Evolutionary conservation across 1,139 yeast genomes (phyloP), one percentile per base, ranked within the genome.

Genomic region (Geotrichum histeridarum): DNA sequence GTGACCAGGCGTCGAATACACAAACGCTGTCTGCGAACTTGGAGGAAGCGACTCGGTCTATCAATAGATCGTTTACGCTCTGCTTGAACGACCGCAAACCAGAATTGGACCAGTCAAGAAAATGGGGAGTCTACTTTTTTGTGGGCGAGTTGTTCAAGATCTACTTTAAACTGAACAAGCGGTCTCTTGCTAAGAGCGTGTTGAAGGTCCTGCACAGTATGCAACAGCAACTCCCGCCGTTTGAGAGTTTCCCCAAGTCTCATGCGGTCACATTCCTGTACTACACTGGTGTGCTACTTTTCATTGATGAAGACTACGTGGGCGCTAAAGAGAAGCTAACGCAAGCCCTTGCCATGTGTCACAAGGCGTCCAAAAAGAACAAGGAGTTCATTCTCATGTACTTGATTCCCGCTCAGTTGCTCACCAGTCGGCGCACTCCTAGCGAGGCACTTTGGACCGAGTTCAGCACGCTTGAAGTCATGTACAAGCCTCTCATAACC

Each of bases 81-180:
- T 86, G 95, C 60, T 73, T 90, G 44, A 88, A 86, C 60, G 97
- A 91, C 69, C 79, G 94, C 59, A 83, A 82, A 56, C 75, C 78
- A 14, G 83, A 80, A 48, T 6, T 42, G 4, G 49, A 47, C 14
- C 51, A 39, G 33, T 53, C 52, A 8, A 44, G 51, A 22, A 76
- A 84, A 60, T 72, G 74, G 61, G 89, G 86, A 53, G 83, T 87
- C 30, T 88, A 86, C 67, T 84, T 79, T 67, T 86, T 89, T 66
- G 81, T 89, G 42, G 84, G 86, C 37, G 78, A 83, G 57, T 78
- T 91, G 57, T 82, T 91, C 65, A 81, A 81, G 62, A 76, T 86
- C 17, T 91, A 90, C 71, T 83, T 86, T 71, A 75, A 75, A 59
- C 70, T 85, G 63, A 75, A 76, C 49, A 84, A 83, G 64, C 70